Evolutionary conservation across 2,329 filamentous ascomycete species (phyloP).

Genomic region (Fusarium anguioides): DNA sequence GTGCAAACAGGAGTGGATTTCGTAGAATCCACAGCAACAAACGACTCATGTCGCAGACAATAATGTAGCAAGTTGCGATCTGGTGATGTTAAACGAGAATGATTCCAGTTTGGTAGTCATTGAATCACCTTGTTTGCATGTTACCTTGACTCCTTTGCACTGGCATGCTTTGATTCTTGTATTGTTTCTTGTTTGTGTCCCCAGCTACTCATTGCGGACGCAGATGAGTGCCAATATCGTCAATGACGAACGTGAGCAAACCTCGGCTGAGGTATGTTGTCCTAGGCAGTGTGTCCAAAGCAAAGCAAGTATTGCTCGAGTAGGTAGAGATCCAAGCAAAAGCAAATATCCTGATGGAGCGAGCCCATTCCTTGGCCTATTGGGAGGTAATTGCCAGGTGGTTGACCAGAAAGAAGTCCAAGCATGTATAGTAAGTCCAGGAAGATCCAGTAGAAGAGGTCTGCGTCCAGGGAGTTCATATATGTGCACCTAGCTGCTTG

Average conservation of each 20-base stretch:
- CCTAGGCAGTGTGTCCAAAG: constrained; percentile 18
- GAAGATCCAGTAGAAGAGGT: constrained; percentile 9
- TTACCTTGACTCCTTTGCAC: constrained; percentile 38
- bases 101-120: constrained; percentile 10
- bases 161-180: constrained; percentile 23
- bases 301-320: constrained; percentile 15
- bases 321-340: constrained; percentile 14
- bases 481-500: constrained; percentile 40
- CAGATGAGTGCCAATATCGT: constrained; percentile 26
- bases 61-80: constrained; percentile 35
- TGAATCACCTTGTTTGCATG: constrained; percentile 20
- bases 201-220: constrained; percentile 26
- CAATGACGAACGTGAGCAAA: constrained; percentile 29
- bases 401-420: constrained; percentile 17
- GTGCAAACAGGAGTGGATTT: constrained; percentile 5
- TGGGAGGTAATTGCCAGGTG: constrained; percentile 23
- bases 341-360: constrained; percentile 20
- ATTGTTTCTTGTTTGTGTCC: constrained; percentile 19
- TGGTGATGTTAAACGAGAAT: background rate
- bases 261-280: constrained; percentile 34
- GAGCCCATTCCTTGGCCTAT: constrained; percentile 31
- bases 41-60: constrained; percentile 16
- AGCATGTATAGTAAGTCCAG: constrained; percentile 8
- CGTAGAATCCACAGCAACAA: constrained; percentile 18
- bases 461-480: constrained; percentile 17